Base-by-base conservation (phyloP, 202 grass and related monocot genomes). In the Zizania palustris region DNA sequence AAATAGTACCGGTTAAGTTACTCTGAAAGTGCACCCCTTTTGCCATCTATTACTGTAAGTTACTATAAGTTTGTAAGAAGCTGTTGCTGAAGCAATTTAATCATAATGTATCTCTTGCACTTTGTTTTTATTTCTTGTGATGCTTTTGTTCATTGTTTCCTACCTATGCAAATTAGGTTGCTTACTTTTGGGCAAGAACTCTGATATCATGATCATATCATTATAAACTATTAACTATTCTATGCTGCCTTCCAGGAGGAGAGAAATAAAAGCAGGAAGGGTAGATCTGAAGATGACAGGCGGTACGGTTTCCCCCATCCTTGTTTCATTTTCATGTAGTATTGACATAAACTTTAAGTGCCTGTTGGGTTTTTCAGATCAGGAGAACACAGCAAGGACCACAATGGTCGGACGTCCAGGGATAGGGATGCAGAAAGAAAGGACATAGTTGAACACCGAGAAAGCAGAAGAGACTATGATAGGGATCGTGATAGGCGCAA, bases 301-400 rank as follows among this genome's bases (percentile, higher is more conserved):
- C 67, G 86, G 93, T 97, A 97, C 39, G 57, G 13, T 48, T 36
- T 60, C 72, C 69, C 22, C 22, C 9, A 58, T 45, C 45, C 37
- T 43, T 59, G 9, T 60, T 80, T 72, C 9, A 35, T 72, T 76
- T 49, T 77, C 59, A 5, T 76, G 0, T 67, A 58, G n/a, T 73
- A 36, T 45, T 10, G 14, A 28, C 7, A 43, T 36, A 43, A 75
- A 71, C 16, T 84, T 20, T 80, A 71, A n/a, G 15, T 50, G 10
- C 9, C 40, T 51, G 20, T 38, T 72, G 69, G 58, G 1, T 10
- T 36, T 85, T 46, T 48, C 84, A 93, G 90, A 78, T 95, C 89
- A 54, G 92, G 85, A 85, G 96, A 98, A 67, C 88, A 75, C 16
- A 98, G 91, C 78, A 75, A 83, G 82, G 91, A 98, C 46, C 73